Conservation (phyloP, 1,284 basidiomycete species). For the Microbotryomycetes sp. region DNA sequence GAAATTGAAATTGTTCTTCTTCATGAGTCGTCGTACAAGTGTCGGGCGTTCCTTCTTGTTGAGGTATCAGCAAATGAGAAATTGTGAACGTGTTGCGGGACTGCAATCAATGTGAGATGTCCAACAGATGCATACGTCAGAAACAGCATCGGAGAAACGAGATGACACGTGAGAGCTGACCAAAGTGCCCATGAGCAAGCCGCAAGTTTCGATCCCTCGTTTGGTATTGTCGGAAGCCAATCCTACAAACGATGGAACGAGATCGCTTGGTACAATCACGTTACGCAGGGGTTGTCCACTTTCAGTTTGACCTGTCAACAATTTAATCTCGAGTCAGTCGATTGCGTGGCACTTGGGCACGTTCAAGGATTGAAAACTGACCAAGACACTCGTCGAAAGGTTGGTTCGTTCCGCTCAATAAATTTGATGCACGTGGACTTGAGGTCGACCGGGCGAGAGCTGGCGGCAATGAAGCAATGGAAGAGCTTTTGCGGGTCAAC, state of each 20-base stretch:
- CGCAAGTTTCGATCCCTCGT: slow-evolving; percentile 59
- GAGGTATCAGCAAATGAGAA: slow-evolving; percentile 69
- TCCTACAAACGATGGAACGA: slow-evolving; percentile 11
- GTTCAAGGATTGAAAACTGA: not conserved
- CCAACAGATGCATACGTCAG: too few relatives aligned
- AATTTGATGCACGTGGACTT: not conserved
- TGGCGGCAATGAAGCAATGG: not conserved
- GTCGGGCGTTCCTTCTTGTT: slow-evolving; percentile 74
- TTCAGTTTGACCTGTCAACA: slow-evolving; percentile 6
- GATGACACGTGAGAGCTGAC: slow-evolving; percentile 10
- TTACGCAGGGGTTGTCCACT: slow-evolving; percentile 12
- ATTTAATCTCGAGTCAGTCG: not conserved
- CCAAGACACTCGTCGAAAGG: not conserved
- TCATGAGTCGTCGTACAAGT: slow-evolving; percentile 84
- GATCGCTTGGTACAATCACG: slow-evolving; percentile 8
- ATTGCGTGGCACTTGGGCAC: not conserved
- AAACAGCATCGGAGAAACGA: too few relatives aligned
- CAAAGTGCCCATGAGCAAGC: slow-evolving; percentile 53
- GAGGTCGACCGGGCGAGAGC: not conserved
- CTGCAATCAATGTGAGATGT: slow-evolving; percentile 8
- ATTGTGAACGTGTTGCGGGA: slow-evolving; percentile 50
- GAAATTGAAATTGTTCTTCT: slow-evolving; percentile 74
- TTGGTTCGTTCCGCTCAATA: not conserved
- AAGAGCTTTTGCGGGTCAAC: not conserved
- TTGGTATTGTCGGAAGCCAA: slow-evolving; percentile 57